Conservation (phyloP, 148 eudicot species). For the Fagopyrum esculentum region DNA sequence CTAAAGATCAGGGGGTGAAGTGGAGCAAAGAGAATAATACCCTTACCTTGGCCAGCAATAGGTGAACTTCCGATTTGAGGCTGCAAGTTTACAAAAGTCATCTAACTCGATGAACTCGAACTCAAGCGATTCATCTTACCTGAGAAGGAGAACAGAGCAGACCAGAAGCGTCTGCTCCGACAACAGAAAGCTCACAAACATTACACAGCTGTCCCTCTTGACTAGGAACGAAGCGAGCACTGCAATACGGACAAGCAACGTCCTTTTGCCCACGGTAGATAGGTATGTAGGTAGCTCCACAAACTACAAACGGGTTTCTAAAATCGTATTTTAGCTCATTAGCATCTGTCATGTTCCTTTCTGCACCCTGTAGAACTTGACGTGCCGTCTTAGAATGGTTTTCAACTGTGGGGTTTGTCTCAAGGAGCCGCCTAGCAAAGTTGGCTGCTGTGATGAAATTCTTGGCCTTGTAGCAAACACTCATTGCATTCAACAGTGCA, state of each 20-base stretch:
- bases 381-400: constrained; percentile 65
- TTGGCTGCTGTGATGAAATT: constrained; percentile 68
- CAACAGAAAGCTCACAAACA: constrained; percentile 77
- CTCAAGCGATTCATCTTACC: constrained; percentile 20
- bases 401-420: constrained; percentile 69
- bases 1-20: constrained; percentile 2
- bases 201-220: constrained; percentile 79
- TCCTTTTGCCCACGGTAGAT: constrained; percentile 88
- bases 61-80: background rate
- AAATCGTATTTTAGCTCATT: constrained; percentile 78
- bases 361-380: constrained; percentile 75
- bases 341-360: constrained; percentile 73
- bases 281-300: constrained; percentile 92
- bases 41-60: constrained; percentile 15
- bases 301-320: constrained; percentile 89
- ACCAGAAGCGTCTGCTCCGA: constrained; percentile 96
- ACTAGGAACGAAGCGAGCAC: constrained; percentile 64
- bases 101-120: background rate
- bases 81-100: constrained; percentile 5
- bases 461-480: constrained; percentile 56
- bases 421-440: constrained; percentile 80
- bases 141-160: constrained; percentile 85
- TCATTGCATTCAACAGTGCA: constrained; percentile 75
- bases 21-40: constrained; percentile 10
- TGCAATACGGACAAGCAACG: constrained; percentile 72